Conservation (phyloP, 176 grass and related monocot species). For the Lolium perenne region DNA sequence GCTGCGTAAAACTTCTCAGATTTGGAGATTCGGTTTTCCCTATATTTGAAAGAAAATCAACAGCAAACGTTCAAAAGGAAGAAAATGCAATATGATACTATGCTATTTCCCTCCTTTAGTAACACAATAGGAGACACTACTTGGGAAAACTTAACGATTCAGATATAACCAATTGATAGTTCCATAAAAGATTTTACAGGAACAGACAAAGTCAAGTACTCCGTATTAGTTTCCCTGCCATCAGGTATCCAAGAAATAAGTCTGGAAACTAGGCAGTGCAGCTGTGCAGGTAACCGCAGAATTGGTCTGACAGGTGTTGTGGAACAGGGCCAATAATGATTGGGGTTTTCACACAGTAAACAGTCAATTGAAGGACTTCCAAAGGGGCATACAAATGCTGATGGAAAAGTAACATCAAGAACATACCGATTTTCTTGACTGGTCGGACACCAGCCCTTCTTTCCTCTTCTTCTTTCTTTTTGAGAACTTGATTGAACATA, state of each 20-base stretch:
- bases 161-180: neutral
- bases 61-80: neutral
- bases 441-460: constrained; percentile 39
- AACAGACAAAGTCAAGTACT: neutral
- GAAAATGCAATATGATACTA: neutral
- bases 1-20: constrained; percentile 73
- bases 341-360: neutral
- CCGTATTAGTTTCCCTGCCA: neutral
- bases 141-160: constrained; percentile 6
- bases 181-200: neutral
- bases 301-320: neutral
- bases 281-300: too few species aligned
- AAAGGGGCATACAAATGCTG: neutral
- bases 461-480: constrained; percentile 84
- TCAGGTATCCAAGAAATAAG: neutral
- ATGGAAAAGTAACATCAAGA: constrained; percentile 15
- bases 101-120: neutral
- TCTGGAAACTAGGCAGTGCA: neutral
- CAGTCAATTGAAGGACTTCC: neutral
- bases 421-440: constrained; percentile 67
- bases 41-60: constrained; percentile 39
- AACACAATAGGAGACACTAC: neutral
- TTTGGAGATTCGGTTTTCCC: constrained; percentile 66
- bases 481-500: constrained; percentile 57
- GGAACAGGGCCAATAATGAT: neutral